Conservation (phyloP, 1,284 basidiomycete species). For the Trichosporon sp. region DNA sequence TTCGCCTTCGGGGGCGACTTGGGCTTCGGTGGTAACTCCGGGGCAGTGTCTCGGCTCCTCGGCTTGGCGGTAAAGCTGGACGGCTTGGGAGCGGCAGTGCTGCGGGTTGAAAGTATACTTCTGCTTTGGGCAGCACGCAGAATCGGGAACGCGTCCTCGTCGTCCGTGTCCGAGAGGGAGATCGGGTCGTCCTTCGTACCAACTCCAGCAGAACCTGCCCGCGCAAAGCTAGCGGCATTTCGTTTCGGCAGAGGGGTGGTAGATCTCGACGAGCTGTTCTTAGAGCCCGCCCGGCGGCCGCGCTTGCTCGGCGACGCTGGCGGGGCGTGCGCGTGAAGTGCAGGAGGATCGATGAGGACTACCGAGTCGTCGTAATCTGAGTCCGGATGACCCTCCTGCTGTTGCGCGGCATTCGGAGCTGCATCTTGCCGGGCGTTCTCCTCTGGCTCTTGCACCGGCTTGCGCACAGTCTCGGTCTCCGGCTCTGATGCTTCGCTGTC, state of each 20-base stretch:
- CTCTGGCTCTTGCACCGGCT: no score
- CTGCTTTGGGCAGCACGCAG: background rate
- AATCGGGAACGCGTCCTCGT: background rate
- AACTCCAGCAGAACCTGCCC: background rate
- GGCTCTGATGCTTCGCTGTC: background rate
- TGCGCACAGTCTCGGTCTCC: background rate
- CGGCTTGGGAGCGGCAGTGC: background rate
- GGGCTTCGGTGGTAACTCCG: background rate
- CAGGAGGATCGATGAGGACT: background rate
- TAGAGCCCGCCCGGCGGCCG: background rate
- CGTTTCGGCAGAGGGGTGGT: background rate
- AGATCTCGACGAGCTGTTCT: background rate
- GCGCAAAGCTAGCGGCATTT: background rate
- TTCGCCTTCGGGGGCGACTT: background rate
- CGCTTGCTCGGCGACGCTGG: slow-evolving; percentile 21
- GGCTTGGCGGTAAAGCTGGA: background rate
- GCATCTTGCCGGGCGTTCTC: no score
- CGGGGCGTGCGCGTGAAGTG: no score
- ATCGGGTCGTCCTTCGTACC: slow-evolving; percentile 20
- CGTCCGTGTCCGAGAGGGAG: background rate
- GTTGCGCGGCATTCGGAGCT: no score
- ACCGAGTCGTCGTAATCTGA: background rate
- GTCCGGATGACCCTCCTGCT: no score
- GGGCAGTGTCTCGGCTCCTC: no score
- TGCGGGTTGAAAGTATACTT: background rate